Percentiles rank a stretch among this genome's conserved stretches.
Evolutionary conservation across 345 rosid genomes (phyloP).

Genomic region (Arabis hirsuta): DNA sequence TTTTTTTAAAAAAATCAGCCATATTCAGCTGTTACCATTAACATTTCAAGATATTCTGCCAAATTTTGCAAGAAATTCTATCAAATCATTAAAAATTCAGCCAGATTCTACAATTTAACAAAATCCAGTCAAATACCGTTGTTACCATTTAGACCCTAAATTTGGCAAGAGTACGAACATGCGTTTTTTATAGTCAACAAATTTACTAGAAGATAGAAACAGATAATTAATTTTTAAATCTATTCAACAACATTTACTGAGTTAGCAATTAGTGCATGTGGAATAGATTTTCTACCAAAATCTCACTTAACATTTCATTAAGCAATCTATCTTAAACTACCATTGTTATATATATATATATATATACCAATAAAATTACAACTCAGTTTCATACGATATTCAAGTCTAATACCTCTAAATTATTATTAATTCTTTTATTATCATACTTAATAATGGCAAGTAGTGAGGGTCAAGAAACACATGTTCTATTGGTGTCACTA

Average conservation of each 20-base stretch:
- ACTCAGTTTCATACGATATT: conserved; percentile 9
- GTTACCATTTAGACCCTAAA: too few species aligned
- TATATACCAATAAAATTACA: conserved; percentile 8
- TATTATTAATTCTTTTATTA: not conserved
- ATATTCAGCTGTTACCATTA: too few species aligned
- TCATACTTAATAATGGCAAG: conserved; percentile 20
- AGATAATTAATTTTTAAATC: not conserved
- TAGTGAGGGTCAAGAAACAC: conserved; percentile 12
- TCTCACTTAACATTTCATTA: not conserved
- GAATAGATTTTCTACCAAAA: conserved; percentile 9
- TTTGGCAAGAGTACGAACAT: too few species aligned
- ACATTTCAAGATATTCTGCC: too few species aligned
- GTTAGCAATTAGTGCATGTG: not conserved
- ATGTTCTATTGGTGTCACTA: conserved; percentile 54
- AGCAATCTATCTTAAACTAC: not conserved
- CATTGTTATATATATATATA: conserved; percentile 21
- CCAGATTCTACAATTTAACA: too few species aligned
- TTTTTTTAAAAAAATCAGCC: too few species aligned
- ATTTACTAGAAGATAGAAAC: not conserved
- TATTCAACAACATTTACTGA: conserved; percentile 3
- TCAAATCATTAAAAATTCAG: too few species aligned
- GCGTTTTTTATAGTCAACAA: not conserved
- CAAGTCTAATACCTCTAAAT: conserved; percentile 17
- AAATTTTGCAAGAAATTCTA: too few species aligned
- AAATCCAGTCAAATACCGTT: too few species aligned